Conservation (phyloP, 345 rosid species). For the Eucalyptus cloeziana region DNA sequence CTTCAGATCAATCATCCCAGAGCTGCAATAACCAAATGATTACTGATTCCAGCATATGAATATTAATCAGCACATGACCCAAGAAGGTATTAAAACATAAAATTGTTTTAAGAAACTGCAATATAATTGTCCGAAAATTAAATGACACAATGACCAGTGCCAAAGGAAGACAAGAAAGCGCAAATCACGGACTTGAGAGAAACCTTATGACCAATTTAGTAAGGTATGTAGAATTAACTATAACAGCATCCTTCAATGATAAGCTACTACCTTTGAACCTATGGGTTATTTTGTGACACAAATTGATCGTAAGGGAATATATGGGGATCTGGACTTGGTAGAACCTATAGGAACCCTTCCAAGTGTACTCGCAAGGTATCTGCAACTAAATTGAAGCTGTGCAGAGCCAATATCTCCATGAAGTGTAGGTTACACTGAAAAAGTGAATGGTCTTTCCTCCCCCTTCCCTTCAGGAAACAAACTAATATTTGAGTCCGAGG, state of each 20-base stretch:
- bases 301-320: no score
- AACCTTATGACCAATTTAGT: background rate
- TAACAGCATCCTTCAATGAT: background rate
- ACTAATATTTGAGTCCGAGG: background rate
- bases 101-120: background rate
- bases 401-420: background rate
- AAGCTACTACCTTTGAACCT: background rate
- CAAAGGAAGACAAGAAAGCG: background rate
- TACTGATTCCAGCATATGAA: background rate
- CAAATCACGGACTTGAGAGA: background rate
- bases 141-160: background rate
- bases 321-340: background rate
- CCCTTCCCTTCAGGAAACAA: background rate
- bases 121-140: background rate
- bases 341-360: background rate
- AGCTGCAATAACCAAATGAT: constrained; percentile 6
- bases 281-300: background rate
- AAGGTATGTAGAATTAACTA: background rate
- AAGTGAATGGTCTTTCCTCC: background rate
- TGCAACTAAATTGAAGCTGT: background rate
- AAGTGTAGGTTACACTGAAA: background rate
- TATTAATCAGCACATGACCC: background rate
- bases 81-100: background rate
- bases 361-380: background rate
- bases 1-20: constrained; percentile 18